These are phyloP conservation scores for Chrysosphaeria jannelii DNA, from an alignment of 2,329 filamentous ascomycete species.

Conservation along the genomic window DNA sequence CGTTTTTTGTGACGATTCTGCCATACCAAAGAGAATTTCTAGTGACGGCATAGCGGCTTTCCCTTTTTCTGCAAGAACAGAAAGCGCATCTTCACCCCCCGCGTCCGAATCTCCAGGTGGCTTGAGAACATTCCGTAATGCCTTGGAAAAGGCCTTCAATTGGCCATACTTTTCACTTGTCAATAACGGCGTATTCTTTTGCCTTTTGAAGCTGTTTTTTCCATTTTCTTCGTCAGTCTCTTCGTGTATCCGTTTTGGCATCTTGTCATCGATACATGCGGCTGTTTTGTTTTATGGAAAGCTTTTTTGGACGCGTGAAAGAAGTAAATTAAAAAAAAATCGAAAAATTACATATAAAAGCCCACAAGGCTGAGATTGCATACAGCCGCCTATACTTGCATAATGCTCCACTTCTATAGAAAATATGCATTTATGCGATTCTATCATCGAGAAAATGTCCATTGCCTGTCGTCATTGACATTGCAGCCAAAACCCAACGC, in stretches of 20 bases:
- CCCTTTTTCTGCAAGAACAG: constrained; percentile 4
- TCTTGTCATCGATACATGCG: too few relatives aligned
- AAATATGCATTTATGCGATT: too few relatives aligned
- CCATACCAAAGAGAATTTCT: too few relatives aligned
- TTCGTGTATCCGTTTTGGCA: constrained; percentile 1
- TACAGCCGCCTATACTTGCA: too few relatives aligned
- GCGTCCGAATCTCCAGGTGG: too few relatives aligned
- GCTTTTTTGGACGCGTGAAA: neutral
- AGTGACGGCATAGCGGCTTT: neutral
- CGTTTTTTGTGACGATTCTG: neutral
- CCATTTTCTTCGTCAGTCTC: neutral
- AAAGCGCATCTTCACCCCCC: constrained; percentile 1
- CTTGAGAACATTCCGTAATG: constrained; percentile 11
- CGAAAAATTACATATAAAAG: neutral
- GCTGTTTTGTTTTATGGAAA: too few relatives aligned
- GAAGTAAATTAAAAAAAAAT: neutral
- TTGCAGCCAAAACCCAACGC: constrained; percentile 10
- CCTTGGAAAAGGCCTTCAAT: constrained; percentile 10
- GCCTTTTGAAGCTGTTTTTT: constrained; percentile 1
- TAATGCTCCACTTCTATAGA: too few relatives aligned
- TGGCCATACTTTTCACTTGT: too few relatives aligned
- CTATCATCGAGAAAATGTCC: too few relatives aligned
- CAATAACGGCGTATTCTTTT: constrained; percentile 1
- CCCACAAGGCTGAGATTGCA: too few relatives aligned
- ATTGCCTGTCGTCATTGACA: too few relatives aligned